phyloP scores from a whole-genome alignment of 495 filamentous ascomycete species.

The Penicillium herquei region DNA sequence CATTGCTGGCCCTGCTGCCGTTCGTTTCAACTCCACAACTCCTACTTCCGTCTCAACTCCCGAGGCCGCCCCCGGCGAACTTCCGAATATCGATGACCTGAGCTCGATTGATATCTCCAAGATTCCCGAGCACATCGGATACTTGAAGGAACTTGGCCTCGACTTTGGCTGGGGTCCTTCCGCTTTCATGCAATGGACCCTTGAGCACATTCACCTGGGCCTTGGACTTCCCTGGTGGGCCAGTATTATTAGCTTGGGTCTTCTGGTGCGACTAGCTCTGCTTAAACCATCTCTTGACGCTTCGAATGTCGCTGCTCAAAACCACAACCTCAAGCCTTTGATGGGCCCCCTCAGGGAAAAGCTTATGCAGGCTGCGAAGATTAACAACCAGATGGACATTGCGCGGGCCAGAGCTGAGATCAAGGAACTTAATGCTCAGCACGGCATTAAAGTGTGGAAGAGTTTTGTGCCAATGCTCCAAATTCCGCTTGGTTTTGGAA shows the following conservation, averaged over 20 bases:
- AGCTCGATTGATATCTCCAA: constrained; percentile 39
- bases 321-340: constrained; percentile 44
- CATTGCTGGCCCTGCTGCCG: constrained; percentile 21
- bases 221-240: constrained; percentile 77
- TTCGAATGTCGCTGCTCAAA: constrained; percentile 56
- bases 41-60: constrained; percentile 16
- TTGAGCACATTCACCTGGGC: constrained; percentile 81
- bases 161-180: constrained; percentile 83
- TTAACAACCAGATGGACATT: constrained; percentile 41
- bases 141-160: constrained; percentile 75
- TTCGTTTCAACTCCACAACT: constrained; percentile 47
- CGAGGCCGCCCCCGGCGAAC: constrained; percentile 1
- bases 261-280: constrained; percentile 61
- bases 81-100: constrained; percentile 20
- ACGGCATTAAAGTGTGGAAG: constrained; percentile 54
- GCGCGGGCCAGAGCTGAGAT: constrained; percentile 47
- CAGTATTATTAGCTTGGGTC: constrained; percentile 61
- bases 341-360: constrained; percentile 28
- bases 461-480: constrained; percentile 61
- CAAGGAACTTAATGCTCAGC: constrained; percentile 40
- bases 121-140: constrained; percentile 74
- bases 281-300: constrained; percentile 62
- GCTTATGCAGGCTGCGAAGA: constrained; percentile 40
- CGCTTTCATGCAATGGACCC: constrained; percentile 61
- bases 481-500: constrained; percentile 71